Base-by-base conservation (phyloP, 495 filamentous ascomycete genomes). In the Penicillium chermesinum region DNA sequence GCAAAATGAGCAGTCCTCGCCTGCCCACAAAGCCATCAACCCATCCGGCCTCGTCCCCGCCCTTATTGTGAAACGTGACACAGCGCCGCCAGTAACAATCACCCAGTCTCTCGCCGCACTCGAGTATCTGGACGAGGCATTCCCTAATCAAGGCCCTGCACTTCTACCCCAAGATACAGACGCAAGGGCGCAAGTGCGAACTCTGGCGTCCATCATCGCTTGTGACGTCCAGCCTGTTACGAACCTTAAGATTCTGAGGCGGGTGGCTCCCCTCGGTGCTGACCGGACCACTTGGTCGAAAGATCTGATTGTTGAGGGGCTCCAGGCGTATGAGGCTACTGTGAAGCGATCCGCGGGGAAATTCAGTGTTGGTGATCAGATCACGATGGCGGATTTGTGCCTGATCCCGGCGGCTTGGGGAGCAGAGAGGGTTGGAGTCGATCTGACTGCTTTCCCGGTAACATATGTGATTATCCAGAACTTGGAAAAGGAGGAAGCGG, bases 361-460 rank as follows among this genome's bases (percentile, higher is more conserved):
- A 38, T 80, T 72, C 48, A 75, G 70, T 36, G 70, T 78, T 21
- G 77, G 76, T 0, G 76, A 81, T 63, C 37, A 52, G 38, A 61
- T 80, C 8, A 73, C 69, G 0, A 40, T 78, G 43, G 78, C 78
- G 36, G 78, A 81, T 69, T 62, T 78, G n/a, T 70, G 66, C 43
- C 56, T 81, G 38, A 56, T 75, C 37, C 76, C 75, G 20, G 74
- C 74, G 21, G 71, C 71, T 16, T 77, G 73, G 70, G 70, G 67
- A 1, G 76, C 77, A 13, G 55, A 75, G 63, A 50, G 74, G 34
- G 70, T 63, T 8, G 73, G 71, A 7, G 69, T 81, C 15, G 67
- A 79, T 58, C 33, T 79, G 46, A 46, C 37, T 13, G 43, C 15
- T 32, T 75, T 67, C 38, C 71, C 71, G 15, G 66, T 64, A 17